A percentile compares a stretch with the other conserved stretches of the same genome.
phyloP scores from a whole-genome alignment of 2,329 filamentous ascomycete genomes.

The Penicillium sp. region DNA sequence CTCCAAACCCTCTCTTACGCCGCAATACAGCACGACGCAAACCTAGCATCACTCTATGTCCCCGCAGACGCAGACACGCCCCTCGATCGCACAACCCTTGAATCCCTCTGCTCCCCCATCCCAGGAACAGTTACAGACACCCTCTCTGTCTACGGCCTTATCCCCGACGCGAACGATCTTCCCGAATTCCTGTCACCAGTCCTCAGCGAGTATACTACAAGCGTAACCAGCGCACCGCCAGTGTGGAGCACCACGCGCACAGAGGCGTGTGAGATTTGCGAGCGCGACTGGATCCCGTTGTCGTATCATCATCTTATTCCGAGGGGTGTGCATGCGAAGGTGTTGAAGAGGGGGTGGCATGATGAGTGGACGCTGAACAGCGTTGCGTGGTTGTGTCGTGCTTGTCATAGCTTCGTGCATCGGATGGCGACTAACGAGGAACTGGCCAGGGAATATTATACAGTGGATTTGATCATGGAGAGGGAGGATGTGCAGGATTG shows the following conservation, averaged over 20 bases:
- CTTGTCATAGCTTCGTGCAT: conserved; percentile 84
- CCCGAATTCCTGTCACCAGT: conserved; percentile 64
- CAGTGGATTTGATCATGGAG: conserved; percentile 67
- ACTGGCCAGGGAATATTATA: conserved; percentile 58
- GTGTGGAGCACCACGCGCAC: conserved; percentile 62
- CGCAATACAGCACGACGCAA: conserved; percentile 53
- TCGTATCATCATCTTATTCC: conserved; percentile 88
- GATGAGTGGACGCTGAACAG: conserved; percentile 72
- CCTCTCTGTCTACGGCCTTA: conserved; percentile 67
- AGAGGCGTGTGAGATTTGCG: conserved; percentile 74
- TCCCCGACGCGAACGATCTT: conserved; percentile 52
- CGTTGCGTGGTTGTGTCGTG: conserved; percentile 83
- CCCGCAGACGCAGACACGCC: conserved; percentile 47
- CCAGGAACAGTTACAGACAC: conserved; percentile 68
- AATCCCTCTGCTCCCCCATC: conserved; percentile 57
- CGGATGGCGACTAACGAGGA: conserved; percentile 75
- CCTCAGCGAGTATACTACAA: conserved; percentile 64
- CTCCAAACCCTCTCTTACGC: conserved; percentile 67
- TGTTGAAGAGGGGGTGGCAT: conserved; percentile 78
- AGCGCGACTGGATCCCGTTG: conserved; percentile 71
- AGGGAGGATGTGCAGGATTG: conserved; percentile 73
- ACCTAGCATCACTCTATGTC: conserved; percentile 60
- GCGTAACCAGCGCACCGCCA: conserved; percentile 65
- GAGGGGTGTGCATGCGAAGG: conserved; percentile 74
- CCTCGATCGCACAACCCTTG: conserved; percentile 56